A percentile compares a stretch with the other conserved stretches of the same genome.
Evolutionary conservation across 202 grass and related monocot genomes (phyloP).

Genomic region (Panicum hallii): DNA sequence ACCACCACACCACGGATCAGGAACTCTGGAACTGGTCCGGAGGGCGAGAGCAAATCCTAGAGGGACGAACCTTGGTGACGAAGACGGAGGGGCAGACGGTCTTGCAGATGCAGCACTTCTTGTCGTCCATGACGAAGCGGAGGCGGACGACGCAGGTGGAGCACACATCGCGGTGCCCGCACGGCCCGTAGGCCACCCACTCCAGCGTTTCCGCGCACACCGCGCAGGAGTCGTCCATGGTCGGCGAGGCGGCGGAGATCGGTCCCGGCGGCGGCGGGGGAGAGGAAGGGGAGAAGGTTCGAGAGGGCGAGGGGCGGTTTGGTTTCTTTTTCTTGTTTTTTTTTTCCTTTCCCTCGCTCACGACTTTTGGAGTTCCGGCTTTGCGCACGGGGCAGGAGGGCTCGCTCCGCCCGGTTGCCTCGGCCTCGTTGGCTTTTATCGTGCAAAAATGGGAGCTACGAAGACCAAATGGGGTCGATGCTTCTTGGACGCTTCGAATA

Average conservation of each 20-base stretch:
- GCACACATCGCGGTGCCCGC: constrained; percentile 90
- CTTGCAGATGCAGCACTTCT: constrained; percentile 85
- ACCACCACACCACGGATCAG: constrained; percentile 33
- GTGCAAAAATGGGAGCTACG: too few species aligned
- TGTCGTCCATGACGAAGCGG: constrained; percentile 68
- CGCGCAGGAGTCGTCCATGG: constrained; percentile 89
- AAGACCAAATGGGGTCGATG: too few species aligned
- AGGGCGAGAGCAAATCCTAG: constrained; percentile 1
- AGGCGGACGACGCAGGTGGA: constrained; percentile 81
- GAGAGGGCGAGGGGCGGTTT: background rate
- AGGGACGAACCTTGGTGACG: constrained; percentile 67
- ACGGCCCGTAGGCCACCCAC: constrained; percentile 89
- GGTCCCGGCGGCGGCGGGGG: background rate
- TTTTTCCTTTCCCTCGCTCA: background rate
- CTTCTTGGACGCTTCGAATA: too few species aligned
- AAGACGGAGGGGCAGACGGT: constrained; percentile 63
- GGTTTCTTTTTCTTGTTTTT: background rate
- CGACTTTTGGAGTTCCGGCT: background rate
- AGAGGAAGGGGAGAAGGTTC: constrained; percentile 29
- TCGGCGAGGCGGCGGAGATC: background rate
- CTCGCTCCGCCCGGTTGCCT: too few species aligned
- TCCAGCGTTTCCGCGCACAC: constrained; percentile 87
- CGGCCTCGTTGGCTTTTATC: too few species aligned
- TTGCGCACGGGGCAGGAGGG: background rate
- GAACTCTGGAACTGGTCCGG: background rate